phyloP scores from a whole-genome alignment of 2,329 filamentous ascomycete genomes.

The Fusarium beomiforme region DNA sequence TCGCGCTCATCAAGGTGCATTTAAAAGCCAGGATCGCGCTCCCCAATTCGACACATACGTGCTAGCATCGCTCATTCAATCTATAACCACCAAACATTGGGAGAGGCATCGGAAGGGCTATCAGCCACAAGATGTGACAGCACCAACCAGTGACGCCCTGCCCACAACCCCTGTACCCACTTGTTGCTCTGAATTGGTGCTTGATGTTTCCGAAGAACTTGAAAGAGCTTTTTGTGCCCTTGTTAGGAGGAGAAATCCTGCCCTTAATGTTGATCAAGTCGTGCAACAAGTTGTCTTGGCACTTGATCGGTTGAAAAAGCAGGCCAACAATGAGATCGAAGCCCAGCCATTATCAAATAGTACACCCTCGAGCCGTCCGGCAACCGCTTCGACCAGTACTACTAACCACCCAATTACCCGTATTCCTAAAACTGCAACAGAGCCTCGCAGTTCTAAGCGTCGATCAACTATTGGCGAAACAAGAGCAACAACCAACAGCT shows the following conservation, averaged over 20 bases:
- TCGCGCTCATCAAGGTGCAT: constrained; percentile 56
- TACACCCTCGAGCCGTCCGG: constrained; percentile 24
- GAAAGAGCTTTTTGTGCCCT: constrained; percentile 62
- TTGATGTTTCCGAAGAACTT: constrained; percentile 60
- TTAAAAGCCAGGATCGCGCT: constrained; percentile 20
- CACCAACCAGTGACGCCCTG: constrained; percentile 43
- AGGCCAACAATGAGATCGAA: constrained; percentile 25
- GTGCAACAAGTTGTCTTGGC: constrained; percentile 57
- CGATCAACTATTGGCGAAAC: constrained; percentile 26
- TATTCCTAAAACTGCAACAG: constrained; percentile 32
- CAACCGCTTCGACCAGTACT: constrained; percentile 26
- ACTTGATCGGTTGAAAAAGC: constrained; percentile 36
- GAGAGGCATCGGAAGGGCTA: constrained; percentile 56
- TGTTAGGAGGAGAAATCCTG: constrained; percentile 51
- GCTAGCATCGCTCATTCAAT: constrained; percentile 50
- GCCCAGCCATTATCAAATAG: constrained; percentile 23
- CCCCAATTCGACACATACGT: constrained; percentile 24
- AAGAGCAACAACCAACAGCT: constrained; percentile 16
- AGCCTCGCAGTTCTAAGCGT: constrained; percentile 26
- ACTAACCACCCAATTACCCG: constrained; percentile 31
- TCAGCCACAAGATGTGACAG: constrained; percentile 44
- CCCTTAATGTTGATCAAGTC: constrained; percentile 56
- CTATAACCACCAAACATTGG: constrained; percentile 58
- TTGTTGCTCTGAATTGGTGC: constrained; percentile 60
- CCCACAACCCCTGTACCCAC: constrained; percentile 48